These are phyloP conservation scores for Zygoascus bituminiphila DNA, from an alignment of 805 yeast genomes.

Conservation along the genomic window DNA sequence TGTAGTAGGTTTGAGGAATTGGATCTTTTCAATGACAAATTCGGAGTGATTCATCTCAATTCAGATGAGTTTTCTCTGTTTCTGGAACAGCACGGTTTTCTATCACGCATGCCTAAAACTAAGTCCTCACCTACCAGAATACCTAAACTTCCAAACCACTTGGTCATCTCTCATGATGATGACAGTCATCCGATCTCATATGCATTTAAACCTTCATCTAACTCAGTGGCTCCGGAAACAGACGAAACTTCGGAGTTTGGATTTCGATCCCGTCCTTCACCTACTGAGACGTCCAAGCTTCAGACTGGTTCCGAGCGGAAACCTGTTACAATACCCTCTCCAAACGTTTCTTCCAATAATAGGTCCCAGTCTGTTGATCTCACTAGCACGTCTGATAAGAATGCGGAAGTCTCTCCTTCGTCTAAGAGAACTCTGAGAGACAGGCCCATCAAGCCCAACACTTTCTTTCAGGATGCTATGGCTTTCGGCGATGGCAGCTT, in stretches of 20 bases:
- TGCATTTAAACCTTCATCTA: background rate
- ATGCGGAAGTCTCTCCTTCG: background rate
- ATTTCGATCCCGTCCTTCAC: background rate
- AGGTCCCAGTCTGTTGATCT: background rate
- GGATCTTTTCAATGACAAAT: background rate
- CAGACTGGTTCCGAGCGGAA: background rate
- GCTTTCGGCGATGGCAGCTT: conserved; percentile 4
- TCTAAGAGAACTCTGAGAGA: background rate
- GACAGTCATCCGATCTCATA: background rate
- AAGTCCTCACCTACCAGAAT: background rate
- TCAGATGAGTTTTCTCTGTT: background rate
- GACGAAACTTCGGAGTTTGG: background rate
- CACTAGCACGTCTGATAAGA: background rate
- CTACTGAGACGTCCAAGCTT: background rate
- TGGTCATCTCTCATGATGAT: background rate
- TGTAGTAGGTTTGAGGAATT: background rate
- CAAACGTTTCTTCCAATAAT: no score
- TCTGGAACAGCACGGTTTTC: background rate
- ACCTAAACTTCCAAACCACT: background rate
- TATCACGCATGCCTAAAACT: background rate
- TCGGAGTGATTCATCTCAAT: background rate
- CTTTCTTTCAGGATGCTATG: background rate
- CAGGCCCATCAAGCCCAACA: background rate
- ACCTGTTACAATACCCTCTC: no score
- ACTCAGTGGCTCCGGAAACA: background rate